phyloP scores from a whole-genome alignment of 345 rosid genomes.

The Fremontodendron californicum region DNA sequence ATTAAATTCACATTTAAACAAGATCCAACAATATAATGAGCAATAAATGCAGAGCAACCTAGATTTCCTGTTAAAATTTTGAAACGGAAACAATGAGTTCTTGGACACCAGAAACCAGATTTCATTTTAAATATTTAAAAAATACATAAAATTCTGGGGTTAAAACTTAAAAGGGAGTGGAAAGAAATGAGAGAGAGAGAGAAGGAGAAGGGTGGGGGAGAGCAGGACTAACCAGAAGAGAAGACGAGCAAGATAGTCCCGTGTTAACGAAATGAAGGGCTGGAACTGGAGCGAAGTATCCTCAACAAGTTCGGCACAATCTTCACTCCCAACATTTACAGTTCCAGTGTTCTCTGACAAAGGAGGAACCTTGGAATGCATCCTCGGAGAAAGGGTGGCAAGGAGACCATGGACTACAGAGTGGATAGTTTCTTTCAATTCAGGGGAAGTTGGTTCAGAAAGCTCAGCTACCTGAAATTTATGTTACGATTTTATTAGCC shows the following conservation, averaged over 20 bases:
- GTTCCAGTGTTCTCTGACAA: slow-evolving; percentile 49
- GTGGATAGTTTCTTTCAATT: slow-evolving; percentile 68
- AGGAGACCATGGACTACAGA: slow-evolving; percentile 91
- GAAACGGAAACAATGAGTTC: background rate
- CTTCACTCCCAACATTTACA: slow-evolving; percentile 49
- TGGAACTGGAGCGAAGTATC: slow-evolving; percentile 78
- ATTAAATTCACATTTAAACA: background rate
- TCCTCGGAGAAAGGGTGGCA: slow-evolving; percentile 83
- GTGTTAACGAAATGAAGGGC: slow-evolving; percentile 62
- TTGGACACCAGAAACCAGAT: background rate
- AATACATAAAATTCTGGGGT: background rate
- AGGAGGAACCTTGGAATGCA: slow-evolving; percentile 76
- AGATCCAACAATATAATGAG: background rate
- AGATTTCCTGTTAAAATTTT: background rate
- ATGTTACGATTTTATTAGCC: slow-evolving; percentile 13
- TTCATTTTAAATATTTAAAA: background rate
- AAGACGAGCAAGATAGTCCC: slow-evolving; percentile 89
- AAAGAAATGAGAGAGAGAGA: background rate
- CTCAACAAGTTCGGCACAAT: slow-evolving; percentile 73
- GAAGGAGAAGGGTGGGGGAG: background rate
- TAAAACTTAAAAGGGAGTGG: background rate
- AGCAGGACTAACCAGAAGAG: slow-evolving; percentile 74
- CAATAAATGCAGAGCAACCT: background rate
- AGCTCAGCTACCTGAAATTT: slow-evolving; percentile 78
- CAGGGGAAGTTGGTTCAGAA: slow-evolving; percentile 79